Conservation (phyloP, 2,329 filamentous ascomycete species). For the Anisogramma anomala region DNA sequence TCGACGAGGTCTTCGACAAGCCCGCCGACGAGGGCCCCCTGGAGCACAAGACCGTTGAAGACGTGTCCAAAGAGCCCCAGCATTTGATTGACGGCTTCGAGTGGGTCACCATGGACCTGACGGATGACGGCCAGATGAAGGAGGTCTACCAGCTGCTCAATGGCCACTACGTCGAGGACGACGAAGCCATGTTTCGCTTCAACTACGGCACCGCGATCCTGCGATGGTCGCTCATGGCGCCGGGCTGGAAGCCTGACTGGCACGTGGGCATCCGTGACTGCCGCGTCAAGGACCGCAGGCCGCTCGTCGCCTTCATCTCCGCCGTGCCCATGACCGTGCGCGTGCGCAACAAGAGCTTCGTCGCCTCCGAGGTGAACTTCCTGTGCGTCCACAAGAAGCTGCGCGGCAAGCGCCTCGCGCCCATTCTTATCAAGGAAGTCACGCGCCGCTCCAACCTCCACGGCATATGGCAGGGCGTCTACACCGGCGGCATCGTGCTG, state of each 20-base stretch:
- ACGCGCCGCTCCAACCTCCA: conserved; percentile 81
- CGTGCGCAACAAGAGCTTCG: conserved; percentile 63
- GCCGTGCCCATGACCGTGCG: conserved; percentile 78
- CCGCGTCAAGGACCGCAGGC: conserved; percentile 59
- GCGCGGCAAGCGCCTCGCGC: conserved; percentile 79
- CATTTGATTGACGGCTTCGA: conserved; percentile 75
- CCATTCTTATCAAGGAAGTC: conserved; percentile 94
- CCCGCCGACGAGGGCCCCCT: conserved; percentile 68
- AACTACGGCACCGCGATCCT: conserved; percentile 85
- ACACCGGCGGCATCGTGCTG: conserved; percentile 83
- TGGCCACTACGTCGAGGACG: conserved; percentile 94
- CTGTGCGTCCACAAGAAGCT: conserved; percentile 98
- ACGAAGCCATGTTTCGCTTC: conserved; percentile 94
- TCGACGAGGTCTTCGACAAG: conserved; percentile 48
- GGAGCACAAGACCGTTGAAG: conserved; percentile 63
- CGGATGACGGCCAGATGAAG: conserved; percentile 63
- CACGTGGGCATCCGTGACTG: conserved; percentile 80
- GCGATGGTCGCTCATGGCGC: conserved; percentile 88
- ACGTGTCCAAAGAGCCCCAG: conserved; percentile 67
- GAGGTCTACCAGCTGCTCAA: conserved; percentile 88
- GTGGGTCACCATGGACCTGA: conserved; percentile 85
- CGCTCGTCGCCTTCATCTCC: conserved; percentile 85
- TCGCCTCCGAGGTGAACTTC: conserved; percentile 92
- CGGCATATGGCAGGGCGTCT: conserved; percentile 87
- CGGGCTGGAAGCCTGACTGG: conserved; percentile 89